phyloP scores from a whole-genome alignment of 345 rosid genomes.

The Kernera saxatilis region DNA sequence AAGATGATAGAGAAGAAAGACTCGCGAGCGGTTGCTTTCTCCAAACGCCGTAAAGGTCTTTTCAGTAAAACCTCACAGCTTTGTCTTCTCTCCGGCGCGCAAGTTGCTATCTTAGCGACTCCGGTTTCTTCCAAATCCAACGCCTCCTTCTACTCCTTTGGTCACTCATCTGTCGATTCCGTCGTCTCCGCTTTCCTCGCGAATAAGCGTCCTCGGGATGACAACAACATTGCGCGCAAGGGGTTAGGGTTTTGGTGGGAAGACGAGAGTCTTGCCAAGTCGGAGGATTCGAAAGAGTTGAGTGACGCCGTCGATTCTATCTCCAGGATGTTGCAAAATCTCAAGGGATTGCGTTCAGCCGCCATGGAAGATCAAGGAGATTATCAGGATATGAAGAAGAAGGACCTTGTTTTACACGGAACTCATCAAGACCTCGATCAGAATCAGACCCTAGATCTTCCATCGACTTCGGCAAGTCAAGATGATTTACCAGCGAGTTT shows the following conservation, averaged over 20 bases:
- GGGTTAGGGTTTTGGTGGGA: slow-evolving; percentile 16
- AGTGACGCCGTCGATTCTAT: background rate
- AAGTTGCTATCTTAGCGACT: slow-evolving; percentile 2
- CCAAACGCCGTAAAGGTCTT: slow-evolving; percentile 21
- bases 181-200: slow-evolving; percentile 19
- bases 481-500: background rate
- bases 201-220: background rate
- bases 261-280: background rate
- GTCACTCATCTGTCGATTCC: slow-evolving; percentile 15
- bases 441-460: background rate
- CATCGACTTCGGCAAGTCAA: background rate
- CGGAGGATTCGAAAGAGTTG: background rate
- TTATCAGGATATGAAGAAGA: background rate
- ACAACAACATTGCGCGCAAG: background rate
- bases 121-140: slow-evolving; percentile 3
- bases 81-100: slow-evolving; percentile 5
- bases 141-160: slow-evolving; percentile 10
- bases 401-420: background rate
- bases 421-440: background rate
- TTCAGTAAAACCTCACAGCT: slow-evolving; percentile 15
- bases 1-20: background rate
- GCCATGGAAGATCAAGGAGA: background rate
- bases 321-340: background rate
- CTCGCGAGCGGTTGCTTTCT: background rate
- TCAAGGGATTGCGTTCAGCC: background rate